Percentiles rank a stretch among this genome's conserved stretches.
phyloP scores from a whole-genome alignment of 1,284 basidiomycete species.

The Leucoagaricus sp. region DNA sequence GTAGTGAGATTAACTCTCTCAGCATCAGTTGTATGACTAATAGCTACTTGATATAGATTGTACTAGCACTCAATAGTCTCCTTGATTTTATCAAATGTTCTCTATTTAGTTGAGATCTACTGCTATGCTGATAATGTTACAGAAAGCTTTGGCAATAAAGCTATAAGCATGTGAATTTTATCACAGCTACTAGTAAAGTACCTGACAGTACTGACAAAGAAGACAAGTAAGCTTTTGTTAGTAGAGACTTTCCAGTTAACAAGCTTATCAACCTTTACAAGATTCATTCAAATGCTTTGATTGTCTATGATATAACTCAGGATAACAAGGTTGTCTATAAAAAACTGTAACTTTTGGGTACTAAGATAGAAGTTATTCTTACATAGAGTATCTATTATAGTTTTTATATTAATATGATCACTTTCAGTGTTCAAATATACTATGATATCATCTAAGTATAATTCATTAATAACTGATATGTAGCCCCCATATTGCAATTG shows the following conservation, averaged over 20 bases:
- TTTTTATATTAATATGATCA: conserved; percentile 15
- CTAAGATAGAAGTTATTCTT: background rate
- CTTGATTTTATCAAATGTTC: conserved; percentile 18
- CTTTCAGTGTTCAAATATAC: conserved; percentile 14
- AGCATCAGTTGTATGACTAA: background rate
- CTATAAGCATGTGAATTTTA: conserved; percentile 17
- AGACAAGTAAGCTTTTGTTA: conserved; percentile 10
- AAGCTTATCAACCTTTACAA: conserved; percentile 18
- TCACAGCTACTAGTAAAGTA: conserved; percentile 5
- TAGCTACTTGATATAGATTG: background rate
- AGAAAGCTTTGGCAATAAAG: conserved; percentile 3
- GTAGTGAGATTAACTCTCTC: background rate
- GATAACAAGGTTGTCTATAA: conserved; percentile 11
- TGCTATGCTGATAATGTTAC: conserved; percentile 7
- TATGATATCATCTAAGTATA: conserved; percentile 18
- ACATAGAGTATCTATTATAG: conserved; percentile 14
- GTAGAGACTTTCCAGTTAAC: conserved; percentile 16
- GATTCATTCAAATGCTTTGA: conserved; percentile 19
- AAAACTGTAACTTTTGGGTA: conserved; percentile 16
- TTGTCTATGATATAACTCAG: conserved; percentile 18
- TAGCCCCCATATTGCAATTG: conserved; percentile 8
- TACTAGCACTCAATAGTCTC: background rate
- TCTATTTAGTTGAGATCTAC: conserved; percentile 16
- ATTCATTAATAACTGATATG: conserved; percentile 13
- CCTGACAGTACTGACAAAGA: conserved; percentile 12